Percentiles rank a stretch among this genome's conserved stretches.
phyloP scores from a whole-genome alignment of 1,139 yeast genomes.

The Candida sojae region DNA sequence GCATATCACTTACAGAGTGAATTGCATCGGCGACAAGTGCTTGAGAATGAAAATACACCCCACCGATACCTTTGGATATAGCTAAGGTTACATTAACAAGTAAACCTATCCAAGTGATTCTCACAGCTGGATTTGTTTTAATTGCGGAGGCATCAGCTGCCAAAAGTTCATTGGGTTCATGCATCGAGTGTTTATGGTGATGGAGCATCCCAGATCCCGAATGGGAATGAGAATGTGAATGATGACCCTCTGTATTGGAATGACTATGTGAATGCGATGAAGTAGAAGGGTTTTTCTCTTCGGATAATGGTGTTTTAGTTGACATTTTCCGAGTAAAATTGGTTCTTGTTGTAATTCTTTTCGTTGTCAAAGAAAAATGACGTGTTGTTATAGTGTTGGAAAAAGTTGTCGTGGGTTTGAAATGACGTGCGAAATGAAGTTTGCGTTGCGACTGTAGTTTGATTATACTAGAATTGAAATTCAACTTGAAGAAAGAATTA shows the following conservation, averaged over 20 bases:
- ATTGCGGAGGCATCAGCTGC: conserved; percentile 30
- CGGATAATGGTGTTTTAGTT: background rate
- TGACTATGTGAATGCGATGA: conserved; percentile 8
- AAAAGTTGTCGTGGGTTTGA: background rate
- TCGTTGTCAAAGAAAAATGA: conserved; percentile 10
- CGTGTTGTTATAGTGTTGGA: conserved; percentile 1
- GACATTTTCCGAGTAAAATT: conserved; percentile 8
- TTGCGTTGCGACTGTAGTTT: background rate
- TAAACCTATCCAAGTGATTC: conserved; percentile 91
- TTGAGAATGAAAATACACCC: conserved; percentile 90
- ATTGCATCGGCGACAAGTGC: conserved; percentile 92
- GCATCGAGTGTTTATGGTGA: conserved; percentile 34
- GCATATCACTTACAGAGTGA: conserved; percentile 86
- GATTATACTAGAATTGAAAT: background rate
- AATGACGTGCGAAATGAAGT: background rate
- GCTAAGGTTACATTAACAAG: conserved; percentile 85
- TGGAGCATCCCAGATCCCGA: conserved; percentile 16
- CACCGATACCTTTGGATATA: conserved; percentile 82
- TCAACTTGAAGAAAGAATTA: background rate
- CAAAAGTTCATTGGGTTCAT: conserved; percentile 44
- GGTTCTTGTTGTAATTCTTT: conserved; percentile 1
- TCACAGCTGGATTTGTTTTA: conserved; percentile 74
- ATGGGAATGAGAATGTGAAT: conserved; percentile 23
- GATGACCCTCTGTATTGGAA: conserved; percentile 29
- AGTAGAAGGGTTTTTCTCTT: background rate